These are phyloP conservation scores for Phtheirospermum japonicum DNA, from an alignment of 257 asterid species.

Conservation along the genomic window DNA sequence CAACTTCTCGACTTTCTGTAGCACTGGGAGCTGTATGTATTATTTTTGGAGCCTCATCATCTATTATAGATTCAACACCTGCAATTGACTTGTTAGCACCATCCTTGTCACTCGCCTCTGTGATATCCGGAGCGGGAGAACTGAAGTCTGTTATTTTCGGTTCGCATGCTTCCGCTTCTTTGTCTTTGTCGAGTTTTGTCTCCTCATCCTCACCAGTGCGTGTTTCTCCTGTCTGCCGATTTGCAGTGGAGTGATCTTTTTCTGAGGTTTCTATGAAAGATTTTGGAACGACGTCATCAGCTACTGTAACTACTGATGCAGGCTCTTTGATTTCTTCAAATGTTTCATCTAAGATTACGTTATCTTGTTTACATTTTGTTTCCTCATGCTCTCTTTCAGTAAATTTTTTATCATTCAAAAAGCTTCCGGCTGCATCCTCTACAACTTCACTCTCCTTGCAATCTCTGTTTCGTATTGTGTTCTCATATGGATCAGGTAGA, in stretches of 20 bases:
- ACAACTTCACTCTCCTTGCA: slow-evolving; percentile 21
- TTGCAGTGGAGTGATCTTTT: slow-evolving; percentile 21
- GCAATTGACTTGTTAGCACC: slow-evolving; percentile 25
- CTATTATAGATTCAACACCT: slow-evolving; percentile 21
- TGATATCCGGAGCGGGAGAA: slow-evolving; percentile 35
- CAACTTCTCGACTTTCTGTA: slow-evolving; percentile 28
- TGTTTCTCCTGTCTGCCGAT: slow-evolving; percentile 22
- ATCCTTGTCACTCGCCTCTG: slow-evolving; percentile 36
- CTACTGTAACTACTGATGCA: slow-evolving; percentile 25
- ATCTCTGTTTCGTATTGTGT: slow-evolving; percentile 14
- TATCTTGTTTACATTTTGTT: slow-evolving; percentile 23
- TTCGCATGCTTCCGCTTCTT: slow-evolving; percentile 37
- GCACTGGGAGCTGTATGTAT: slow-evolving; percentile 5
- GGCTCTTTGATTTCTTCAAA: slow-evolving; percentile 24
- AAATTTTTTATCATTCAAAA: slow-evolving; percentile 10
- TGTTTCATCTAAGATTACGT: slow-evolving; percentile 12
- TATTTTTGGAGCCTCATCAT: slow-evolving; percentile 28
- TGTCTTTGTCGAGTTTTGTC: slow-evolving; percentile 26
- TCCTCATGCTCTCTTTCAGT: slow-evolving; percentile 27
- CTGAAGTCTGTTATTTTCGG: slow-evolving; percentile 30
- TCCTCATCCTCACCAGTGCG: slow-evolving; percentile 32
- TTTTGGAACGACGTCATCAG: slow-evolving; percentile 26
- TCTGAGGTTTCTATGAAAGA: slow-evolving; percentile 25
- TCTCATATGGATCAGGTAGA: slow-evolving; percentile 26
- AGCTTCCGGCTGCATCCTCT: no score